Base-by-base conservation (phyloP, 495 filamentous ascomycete genomes). In the Podospora sp. region DNA sequence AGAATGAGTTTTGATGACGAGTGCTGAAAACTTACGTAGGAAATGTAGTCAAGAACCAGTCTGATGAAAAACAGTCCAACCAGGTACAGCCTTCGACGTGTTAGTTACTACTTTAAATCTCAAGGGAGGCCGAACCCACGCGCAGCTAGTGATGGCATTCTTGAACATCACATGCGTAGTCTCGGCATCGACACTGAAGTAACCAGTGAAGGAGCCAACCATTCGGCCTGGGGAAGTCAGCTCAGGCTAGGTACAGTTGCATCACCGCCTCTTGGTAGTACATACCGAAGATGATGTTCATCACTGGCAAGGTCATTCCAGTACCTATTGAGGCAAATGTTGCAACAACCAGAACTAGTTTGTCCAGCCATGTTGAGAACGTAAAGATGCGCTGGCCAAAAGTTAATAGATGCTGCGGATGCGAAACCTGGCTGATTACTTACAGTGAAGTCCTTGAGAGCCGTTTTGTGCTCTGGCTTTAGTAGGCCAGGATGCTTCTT, bases 11-110 rank as follows among this genome's bases (percentile, higher is more conserved):
- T 11, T 50, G 40, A 3, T 2, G 58, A 12, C 20, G 26, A 36
- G 33, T n/a, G 22, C 33, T 21, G 25, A 61, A 4, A 20, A 65
- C 82, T 80, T 69, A 85, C 84, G 77, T 87, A 81, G 14, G 81
- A 79, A 35, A 88, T 74, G 70, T 89, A 89, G 56, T 82, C 82
- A 2, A 88, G 69, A 8, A 82, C 69, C 63, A 87, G 85, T 68
- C 87, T 86, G 9, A 78, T 88, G 60, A 88, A 81, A 67, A 91
- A 90, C 7, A 91, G 75, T 63, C 88, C 89, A 26, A 89, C 79
- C 58, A 91, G 80, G 59, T 83, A 89, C 0, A 89, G 75, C 1
- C 83, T 84, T 29, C 2, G 46, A 16, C 0, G 49, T 0, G 35
- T 63, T 12, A 60, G 33, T 51, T 8, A 46, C 27, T 24, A 16